phyloP scores from a whole-genome alignment of 1,284 basidiomycete species.

The Pholiota adiposa region DNA sequence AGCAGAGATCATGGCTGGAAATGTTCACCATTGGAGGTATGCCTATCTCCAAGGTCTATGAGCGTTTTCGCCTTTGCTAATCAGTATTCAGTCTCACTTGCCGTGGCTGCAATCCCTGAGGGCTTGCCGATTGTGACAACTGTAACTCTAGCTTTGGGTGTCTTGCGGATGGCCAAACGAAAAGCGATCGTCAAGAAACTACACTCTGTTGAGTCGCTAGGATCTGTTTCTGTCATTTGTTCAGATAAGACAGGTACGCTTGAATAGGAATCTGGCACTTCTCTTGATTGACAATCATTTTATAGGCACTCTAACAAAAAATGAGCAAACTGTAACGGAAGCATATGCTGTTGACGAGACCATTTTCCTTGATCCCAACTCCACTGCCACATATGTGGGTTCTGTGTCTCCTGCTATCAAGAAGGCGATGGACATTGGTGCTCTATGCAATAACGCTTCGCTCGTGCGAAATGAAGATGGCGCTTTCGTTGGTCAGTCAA shows the following conservation, averaged over 20 bases:
- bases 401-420: constrained; percentile 56
- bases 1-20: constrained; percentile 90
- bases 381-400: constrained; percentile 34
- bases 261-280: neutral
- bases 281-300: neutral
- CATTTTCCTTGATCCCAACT: constrained; percentile 64
- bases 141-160: constrained; percentile 94
- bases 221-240: constrained; percentile 94
- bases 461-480: constrained; percentile 73
- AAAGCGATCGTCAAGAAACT: constrained; percentile 98
- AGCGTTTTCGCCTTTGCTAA: neutral
- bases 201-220: constrained; percentile 93
- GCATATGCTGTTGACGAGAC: constrained; percentile 87
- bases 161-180: constrained; percentile 90
- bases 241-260: constrained; percentile 91
- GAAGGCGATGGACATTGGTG: constrained; percentile 69
- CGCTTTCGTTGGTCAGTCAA: constrained; percentile 85
- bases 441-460: constrained; percentile 75
- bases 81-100: constrained; percentile 77
- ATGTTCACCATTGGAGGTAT: constrained; percentile 99
- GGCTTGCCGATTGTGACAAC: constrained; percentile 97
- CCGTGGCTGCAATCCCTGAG: constrained; percentile 97
- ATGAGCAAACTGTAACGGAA: constrained; percentile 94
- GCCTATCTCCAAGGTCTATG: constrained; percentile 27
- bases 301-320: constrained; percentile 91